A percentile compares a stretch with the other conserved stretches of the same genome.
Evolutionary conservation across 148 eudicot species (phyloP).

Genomic region (Fagopyrum tataricum): DNA sequence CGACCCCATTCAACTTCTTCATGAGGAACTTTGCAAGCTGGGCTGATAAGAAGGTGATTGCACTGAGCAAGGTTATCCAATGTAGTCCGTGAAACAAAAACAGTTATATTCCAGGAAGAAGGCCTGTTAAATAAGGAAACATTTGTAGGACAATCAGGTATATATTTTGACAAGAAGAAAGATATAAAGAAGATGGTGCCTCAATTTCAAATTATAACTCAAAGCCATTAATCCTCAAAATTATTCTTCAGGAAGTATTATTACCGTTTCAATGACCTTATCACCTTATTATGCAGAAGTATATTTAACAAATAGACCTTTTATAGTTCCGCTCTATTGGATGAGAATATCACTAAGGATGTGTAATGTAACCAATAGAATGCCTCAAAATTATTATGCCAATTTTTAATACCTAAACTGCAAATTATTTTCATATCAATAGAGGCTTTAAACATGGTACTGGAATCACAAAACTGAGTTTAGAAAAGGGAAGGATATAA

Average conservation of each 20-base stretch:
- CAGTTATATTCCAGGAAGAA: neutral
- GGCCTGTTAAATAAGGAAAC: neutral
- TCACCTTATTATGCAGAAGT: neutral
- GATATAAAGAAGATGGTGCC: neutral
- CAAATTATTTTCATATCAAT: neutral
- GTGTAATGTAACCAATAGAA: neutral
- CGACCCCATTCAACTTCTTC: conserved; percentile 33
- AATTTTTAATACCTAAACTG: neutral
- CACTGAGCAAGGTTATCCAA: conserved; percentile 16
- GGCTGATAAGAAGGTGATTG: conserved; percentile 24
- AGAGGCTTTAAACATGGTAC: neutral
- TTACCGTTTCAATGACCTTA: neutral
- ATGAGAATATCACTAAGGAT: neutral
- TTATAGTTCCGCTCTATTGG: neutral
- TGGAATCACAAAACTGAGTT: neutral
- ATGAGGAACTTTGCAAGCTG: conserved; percentile 18
- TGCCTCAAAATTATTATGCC: neutral
- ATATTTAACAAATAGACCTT: neutral
- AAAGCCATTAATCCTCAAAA: neutral
- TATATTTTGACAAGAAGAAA: neutral
- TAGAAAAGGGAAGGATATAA: no score
- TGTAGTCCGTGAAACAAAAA: conserved; percentile 14
- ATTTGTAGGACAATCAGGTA: neutral
- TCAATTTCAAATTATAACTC: neutral
- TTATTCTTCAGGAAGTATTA: neutral